These are phyloP conservation scores for Pseudocercospora cruenta DNA, from an alignment of 2,329 filamentous ascomycete species.

Conservation along the genomic window DNA sequence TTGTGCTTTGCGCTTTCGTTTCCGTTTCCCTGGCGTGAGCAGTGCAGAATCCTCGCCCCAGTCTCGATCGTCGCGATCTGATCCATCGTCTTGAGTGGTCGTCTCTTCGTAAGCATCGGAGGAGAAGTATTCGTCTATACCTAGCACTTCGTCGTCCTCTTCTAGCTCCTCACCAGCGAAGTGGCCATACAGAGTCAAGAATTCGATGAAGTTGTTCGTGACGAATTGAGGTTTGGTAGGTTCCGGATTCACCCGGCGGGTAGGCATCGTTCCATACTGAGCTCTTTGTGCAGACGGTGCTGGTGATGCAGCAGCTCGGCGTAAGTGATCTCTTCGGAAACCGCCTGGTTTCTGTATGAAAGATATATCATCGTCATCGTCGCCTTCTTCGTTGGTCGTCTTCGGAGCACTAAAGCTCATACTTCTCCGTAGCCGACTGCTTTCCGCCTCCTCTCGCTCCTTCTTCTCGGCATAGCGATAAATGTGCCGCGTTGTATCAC, in stretches of 20 bases:
- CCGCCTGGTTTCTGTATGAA: constrained; percentile 92
- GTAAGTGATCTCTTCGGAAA: constrained; percentile 86
- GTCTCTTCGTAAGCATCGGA: constrained; percentile 68
- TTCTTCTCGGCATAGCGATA: constrained; percentile 96
- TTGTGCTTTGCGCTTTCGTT: constrained; percentile 75
- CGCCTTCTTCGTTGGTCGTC: constrained; percentile 72
- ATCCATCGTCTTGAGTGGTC: constrained; percentile 47
- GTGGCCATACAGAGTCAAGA: constrained; percentile 91
- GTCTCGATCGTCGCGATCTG: constrained; percentile 65
- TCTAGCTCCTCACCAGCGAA: constrained; percentile 97
- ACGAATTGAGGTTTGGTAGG: constrained; percentile 64
- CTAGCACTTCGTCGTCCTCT: constrained; percentile 89
- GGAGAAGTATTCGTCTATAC: constrained; percentile 87
- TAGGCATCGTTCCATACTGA: constrained; percentile 25
- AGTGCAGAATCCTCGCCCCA: constrained; percentile 88
- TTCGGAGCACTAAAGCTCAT: constrained; percentile 83
- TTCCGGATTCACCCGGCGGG: constrained; percentile 22
- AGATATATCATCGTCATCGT: constrained; percentile 76
- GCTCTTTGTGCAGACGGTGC: constrained; percentile 46
- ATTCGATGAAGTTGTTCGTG: constrained; percentile 93
- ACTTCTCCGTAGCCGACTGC: constrained; percentile 70
- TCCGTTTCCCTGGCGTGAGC: constrained; percentile 69
- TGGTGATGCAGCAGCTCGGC: constrained; percentile 67
- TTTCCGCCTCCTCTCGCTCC: constrained; percentile 65
- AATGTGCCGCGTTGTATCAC: constrained; percentile 91